phyloP scores from a whole-genome alignment of 2,329 filamentous ascomycete genomes.

The Orbilia blumenaviensis region DNA sequence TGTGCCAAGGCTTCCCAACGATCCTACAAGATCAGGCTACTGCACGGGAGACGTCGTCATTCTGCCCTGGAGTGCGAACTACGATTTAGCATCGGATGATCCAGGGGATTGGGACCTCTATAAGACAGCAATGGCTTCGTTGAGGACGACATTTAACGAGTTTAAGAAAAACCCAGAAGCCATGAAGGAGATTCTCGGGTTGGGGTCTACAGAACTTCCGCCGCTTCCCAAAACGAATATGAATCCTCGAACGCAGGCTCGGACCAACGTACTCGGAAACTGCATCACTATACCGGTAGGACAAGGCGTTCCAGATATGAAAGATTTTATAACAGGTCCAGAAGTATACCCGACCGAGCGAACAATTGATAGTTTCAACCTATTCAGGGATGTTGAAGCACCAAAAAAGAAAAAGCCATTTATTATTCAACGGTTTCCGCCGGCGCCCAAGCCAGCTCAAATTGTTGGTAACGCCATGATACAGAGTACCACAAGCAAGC shows the following conservation, averaged over 20 bases:
- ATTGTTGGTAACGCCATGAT: no score
- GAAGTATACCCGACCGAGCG: not conserved
- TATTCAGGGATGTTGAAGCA: not conserved
- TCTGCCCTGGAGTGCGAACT: conserved; percentile 11
- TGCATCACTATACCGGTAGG: not conserved
- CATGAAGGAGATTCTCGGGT: not conserved
- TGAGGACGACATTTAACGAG: not conserved
- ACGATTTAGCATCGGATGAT: conserved; percentile 17
- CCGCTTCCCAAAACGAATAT: not conserved
- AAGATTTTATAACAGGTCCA: not conserved
- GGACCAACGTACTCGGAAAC: not conserved
- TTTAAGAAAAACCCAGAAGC: not conserved
- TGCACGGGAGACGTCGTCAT: conserved; percentile 26
- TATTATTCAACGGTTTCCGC: not conserved
- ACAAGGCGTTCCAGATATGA: not conserved
- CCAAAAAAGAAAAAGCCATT: not conserved
- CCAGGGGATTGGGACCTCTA: conserved; percentile 10
- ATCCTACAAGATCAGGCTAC: conserved; percentile 24
- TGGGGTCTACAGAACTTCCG: not conserved
- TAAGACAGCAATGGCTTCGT: not conserved
- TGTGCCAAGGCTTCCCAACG: conserved; percentile 2
- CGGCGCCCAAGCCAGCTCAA: no score
- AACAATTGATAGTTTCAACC: no score
- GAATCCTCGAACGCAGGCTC: not conserved
- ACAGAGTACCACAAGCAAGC: no score